These are phyloP conservation scores for Colletotrichum tropicale DNA, from an alignment of 2,329 filamentous ascomycete species.

Conservation along the genomic window DNA sequence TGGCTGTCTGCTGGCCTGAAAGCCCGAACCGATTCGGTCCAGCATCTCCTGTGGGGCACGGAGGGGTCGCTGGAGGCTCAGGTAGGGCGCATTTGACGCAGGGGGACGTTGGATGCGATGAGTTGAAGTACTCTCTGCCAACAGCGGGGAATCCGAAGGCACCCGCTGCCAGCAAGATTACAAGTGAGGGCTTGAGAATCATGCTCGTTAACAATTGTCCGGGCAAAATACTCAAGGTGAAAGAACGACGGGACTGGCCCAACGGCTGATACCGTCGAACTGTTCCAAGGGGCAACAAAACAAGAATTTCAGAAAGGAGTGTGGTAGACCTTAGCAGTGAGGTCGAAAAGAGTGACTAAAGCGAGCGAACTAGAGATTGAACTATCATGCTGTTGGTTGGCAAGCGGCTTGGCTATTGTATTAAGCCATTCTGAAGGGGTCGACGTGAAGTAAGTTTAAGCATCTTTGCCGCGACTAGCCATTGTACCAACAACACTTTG, in stretches of 20 bases:
- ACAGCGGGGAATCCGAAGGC: not conserved
- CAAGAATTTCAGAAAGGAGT: not conserved
- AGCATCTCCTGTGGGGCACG: not conserved
- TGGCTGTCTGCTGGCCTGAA: not conserved
- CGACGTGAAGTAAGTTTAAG: not conserved
- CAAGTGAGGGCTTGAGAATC: not conserved
- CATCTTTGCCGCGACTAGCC: not conserved
- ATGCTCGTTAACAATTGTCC: not conserved
- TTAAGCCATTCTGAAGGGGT: not conserved
- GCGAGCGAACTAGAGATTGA: not conserved
- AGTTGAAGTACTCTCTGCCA: not conserved
- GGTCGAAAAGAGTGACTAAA: not conserved
- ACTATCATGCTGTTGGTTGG: not conserved
- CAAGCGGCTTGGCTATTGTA: not conserved
- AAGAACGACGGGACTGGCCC: not conserved
- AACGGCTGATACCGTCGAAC: not conserved
- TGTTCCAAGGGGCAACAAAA: not conserved
- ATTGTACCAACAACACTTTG: not conserved
- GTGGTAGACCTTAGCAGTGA: rapidly evolving
- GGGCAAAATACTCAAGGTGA: not conserved
- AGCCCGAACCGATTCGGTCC: not conserved
- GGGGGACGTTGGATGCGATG: not conserved
- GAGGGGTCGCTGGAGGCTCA: not conserved
- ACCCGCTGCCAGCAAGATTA: not conserved
- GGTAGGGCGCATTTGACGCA: not conserved